Percentiles rank a stretch among this genome's conserved stretches.
phyloP scores from a whole-genome alignment of 2,329 filamentous ascomycete species.

The Phyllachora maydis region DNA sequence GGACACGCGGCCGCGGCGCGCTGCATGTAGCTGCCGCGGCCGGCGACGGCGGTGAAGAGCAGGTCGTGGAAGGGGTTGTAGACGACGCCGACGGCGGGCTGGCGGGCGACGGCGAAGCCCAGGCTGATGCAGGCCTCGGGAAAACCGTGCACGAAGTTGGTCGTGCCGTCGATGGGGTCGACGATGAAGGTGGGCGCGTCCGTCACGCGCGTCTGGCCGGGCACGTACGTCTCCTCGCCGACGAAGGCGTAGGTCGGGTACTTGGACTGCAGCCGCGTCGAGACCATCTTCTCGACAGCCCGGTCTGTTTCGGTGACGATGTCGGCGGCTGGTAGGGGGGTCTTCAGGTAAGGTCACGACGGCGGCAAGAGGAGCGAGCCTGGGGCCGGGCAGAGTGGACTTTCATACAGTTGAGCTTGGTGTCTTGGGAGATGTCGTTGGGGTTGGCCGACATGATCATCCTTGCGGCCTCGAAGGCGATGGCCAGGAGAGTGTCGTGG shows the following conservation, averaged over 20 bases:
- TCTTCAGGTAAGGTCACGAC: neutral
- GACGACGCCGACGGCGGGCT: constrained; percentile 50
- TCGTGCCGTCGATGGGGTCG: constrained; percentile 67
- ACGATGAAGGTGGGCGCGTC: constrained; percentile 56
- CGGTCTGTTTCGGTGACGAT: constrained; percentile 49
- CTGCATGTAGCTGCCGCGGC: constrained; percentile 41
- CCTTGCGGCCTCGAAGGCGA: constrained; percentile 41
- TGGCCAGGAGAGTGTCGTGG: constrained; percentile 35
- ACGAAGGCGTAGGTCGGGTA: constrained; percentile 44
- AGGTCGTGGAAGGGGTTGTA: constrained; percentile 59
- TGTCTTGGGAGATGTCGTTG: constrained; percentile 31
- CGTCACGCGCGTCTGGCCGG: constrained; percentile 38
- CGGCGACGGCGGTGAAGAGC: constrained; percentile 48
- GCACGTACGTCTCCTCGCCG: constrained; percentile 58
- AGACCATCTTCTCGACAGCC: constrained; percentile 42
- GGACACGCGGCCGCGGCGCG: constrained; percentile 13
- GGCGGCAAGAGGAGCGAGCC: constrained; percentile 2
- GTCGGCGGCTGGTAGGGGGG: constrained; percentile 31
- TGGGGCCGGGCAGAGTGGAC: constrained; percentile 7
- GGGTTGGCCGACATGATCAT: constrained; percentile 44
- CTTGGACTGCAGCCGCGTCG: constrained; percentile 22
- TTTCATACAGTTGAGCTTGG: constrained; percentile 41
- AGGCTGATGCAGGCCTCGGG: constrained; percentile 60
- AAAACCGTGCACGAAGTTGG: constrained; percentile 63
- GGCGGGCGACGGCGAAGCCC: constrained; percentile 41